These are phyloP conservation scores for Fomes fomentarius DNA, from an alignment of 1,284 basidiomycete species.

Conservation along the genomic window DNA sequence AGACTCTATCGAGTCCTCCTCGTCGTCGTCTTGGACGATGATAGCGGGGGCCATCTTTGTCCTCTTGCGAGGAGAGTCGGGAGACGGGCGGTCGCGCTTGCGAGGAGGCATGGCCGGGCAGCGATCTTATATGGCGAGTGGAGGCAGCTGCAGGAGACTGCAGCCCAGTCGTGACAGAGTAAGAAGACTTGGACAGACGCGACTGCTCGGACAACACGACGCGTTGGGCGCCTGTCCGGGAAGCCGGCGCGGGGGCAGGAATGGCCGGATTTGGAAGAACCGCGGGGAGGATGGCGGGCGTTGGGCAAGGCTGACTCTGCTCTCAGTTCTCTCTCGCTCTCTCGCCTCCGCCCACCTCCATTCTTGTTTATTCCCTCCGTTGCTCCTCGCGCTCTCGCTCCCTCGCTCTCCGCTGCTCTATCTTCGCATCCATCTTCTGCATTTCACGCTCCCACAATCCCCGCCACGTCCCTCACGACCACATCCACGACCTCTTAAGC, in stretches of 20 bases:
- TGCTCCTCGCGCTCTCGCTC: conserved; percentile 23
- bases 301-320: background rate
- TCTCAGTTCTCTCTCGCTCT: conserved; percentile 6
- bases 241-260: conserved; percentile 5
- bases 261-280: conserved; percentile 14
- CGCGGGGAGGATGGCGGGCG: conserved; percentile 1
- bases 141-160: no score
- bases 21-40: conserved; percentile 35
- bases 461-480: conserved; percentile 24
- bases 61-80: conserved; percentile 1
- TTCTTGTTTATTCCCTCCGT: conserved; percentile 21
- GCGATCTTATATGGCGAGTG: no score
- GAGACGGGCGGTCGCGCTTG: conserved; percentile 20
- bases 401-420: conserved; percentile 21
- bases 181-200: no score
- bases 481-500: conserved; percentile 24
- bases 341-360: conserved; percentile 4
- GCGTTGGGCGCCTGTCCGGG: background rate
- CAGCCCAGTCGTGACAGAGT: no score
- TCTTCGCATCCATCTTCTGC: conserved; percentile 11
- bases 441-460: conserved; percentile 4
- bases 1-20: conserved; percentile 43
- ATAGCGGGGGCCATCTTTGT: conserved; percentile 23
- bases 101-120: conserved; percentile 16
- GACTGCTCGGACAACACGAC: no score